Conservation (phyloP, 73 alveolate species). For the Stentor roeselii region DNA sequence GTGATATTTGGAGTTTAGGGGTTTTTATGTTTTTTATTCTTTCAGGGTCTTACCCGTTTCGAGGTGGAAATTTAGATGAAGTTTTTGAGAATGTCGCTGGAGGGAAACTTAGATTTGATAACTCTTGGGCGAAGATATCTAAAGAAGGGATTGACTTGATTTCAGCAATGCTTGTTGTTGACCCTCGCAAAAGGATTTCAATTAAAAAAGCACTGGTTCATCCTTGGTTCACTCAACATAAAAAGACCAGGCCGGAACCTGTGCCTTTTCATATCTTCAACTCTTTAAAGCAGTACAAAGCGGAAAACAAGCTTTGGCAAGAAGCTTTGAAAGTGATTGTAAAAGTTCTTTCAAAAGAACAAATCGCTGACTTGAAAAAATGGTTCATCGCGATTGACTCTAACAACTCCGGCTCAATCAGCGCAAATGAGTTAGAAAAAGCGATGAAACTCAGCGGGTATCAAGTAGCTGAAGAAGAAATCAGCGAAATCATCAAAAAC, state of each 20-base stretch:
- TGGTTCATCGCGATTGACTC: conserved; percentile 32
- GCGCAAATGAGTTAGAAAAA: conserved; percentile 16
- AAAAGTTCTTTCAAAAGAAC: conserved; percentile 15
- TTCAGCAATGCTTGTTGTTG: conserved; percentile 18
- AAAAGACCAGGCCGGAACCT: too few species aligned
- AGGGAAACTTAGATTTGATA: too few species aligned
- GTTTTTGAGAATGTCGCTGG: too few species aligned
- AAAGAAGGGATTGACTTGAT: too few species aligned
- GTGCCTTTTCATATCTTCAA: too few species aligned
- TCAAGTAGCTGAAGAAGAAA: conserved; percentile 32
- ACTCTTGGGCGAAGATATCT: too few species aligned
- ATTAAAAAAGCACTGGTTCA: conserved; percentile 29
- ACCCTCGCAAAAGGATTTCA: conserved; percentile 24
- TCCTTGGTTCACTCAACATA: too few species aligned
- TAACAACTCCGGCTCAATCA: conserved; percentile 32
- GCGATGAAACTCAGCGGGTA: conserved; percentile 26
- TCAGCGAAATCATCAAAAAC: conserved; percentile 26
- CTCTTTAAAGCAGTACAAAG: too few species aligned
- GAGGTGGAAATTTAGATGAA: too few species aligned
- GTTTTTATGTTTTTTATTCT: too few species aligned
- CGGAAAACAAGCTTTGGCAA: too few species aligned
- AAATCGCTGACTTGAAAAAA: conserved; percentile 15
- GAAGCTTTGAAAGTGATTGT: conserved; percentile 27
- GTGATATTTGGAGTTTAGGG: conserved; percentile 59
- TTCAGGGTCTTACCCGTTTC: too few species aligned